Evolutionary conservation across 169 alveolate genomes (phyloP).

Genomic region (Cryptosporidium ubiquitum): DNA sequence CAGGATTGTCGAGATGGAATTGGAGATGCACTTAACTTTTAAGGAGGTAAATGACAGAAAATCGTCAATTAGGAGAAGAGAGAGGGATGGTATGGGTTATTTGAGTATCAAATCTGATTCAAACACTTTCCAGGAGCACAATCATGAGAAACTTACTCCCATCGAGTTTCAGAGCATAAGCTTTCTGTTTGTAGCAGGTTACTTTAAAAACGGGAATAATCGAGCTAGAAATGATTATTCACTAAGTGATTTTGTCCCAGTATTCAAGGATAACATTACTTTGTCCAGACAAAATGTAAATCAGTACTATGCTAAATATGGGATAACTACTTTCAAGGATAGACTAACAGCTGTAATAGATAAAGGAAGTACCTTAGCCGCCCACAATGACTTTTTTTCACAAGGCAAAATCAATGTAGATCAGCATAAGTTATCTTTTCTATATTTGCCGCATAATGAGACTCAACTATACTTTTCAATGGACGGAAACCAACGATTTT

Average conservation of each 20-base stretch:
- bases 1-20: constrained; percentile 66
- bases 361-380: not conserved
- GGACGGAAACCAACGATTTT: not conserved
- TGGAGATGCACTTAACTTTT: constrained; percentile 51
- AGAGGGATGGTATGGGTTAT: not conserved
- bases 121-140: not conserved
- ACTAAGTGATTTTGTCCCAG: not conserved
- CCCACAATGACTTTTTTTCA: not conserved
- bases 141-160: not conserved
- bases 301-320: constrained; percentile 61
- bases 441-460: constrained; percentile 55
- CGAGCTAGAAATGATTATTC: not conserved
- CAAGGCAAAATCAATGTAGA: constrained; percentile 32
- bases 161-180: constrained; percentile 14
- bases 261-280: constrained; percentile 35
- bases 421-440: constrained; percentile 25
- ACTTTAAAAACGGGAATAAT: not conserved
- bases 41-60: not conserved
- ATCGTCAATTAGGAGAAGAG: not conserved
- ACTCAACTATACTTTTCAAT: constrained; percentile 16
- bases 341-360: constrained; percentile 6
- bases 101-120: not conserved
- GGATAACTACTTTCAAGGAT: constrained; percentile 57
- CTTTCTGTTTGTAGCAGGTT: constrained; percentile 50
- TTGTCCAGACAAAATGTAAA: constrained; percentile 45